Evolutionary conservation across 768 basidiomycete genomes (phyloP).

Genomic region (Xanthoconium stramineum): DNA sequence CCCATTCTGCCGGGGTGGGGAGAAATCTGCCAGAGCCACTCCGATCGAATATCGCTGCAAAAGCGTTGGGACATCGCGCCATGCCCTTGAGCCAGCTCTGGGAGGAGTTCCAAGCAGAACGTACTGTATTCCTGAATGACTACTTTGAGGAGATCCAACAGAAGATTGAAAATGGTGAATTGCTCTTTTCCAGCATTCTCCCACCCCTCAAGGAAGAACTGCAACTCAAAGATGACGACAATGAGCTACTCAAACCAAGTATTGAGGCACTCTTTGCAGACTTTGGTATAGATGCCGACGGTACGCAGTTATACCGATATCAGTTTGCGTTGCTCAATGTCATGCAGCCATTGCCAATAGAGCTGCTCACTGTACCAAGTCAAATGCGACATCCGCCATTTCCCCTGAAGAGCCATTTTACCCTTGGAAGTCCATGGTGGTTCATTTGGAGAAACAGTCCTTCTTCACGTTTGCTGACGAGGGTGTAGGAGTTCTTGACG

Average conservation of each 20-base stretch:
- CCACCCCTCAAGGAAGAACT: conserved; percentile 10
- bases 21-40: neutral
- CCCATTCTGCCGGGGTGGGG: neutral
- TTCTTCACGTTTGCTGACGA: neutral
- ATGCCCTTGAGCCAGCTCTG: conserved; percentile 4
- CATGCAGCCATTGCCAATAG: neutral
- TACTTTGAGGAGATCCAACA: conserved; percentile 12
- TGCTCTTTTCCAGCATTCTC: neutral
- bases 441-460: neutral
- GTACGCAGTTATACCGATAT: neutral
- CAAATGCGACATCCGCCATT: neutral
- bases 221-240: neutral
- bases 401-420: conserved; percentile 2
- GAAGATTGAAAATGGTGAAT: neutral
- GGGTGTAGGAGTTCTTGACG: conserved; percentile 29
- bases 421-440: conserved; percentile 1
- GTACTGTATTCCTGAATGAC: neutral
- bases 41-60: neutral
- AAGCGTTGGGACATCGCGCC: neutral
- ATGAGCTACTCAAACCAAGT: neutral
- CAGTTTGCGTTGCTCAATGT: neutral
- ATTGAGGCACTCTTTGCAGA: neutral
- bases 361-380: neutral
- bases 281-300: neutral
- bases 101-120: conserved; percentile 5